A percentile compares a stretch with the other conserved stretches of the same genome.
phyloP scores from a whole-genome alignment of 1,139 yeast species.

The Geotrichum histeridarum region DNA sequence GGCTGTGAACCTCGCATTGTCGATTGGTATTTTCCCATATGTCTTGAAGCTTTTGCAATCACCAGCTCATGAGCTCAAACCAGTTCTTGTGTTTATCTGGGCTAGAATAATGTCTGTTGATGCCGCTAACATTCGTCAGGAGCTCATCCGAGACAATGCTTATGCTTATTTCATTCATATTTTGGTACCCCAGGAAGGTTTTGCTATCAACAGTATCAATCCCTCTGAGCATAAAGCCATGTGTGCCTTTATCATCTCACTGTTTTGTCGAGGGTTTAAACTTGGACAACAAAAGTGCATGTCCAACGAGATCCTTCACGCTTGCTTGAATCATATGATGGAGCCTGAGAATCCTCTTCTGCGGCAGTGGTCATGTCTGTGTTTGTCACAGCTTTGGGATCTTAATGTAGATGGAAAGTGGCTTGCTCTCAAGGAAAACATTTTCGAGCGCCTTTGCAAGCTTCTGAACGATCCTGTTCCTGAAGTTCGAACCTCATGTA shows the following conservation, averaged over 20 bases:
- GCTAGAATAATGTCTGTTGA: constrained; percentile 97
- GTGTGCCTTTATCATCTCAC: constrained; percentile 84
- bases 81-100: constrained; percentile 94
- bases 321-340: constrained; percentile 61
- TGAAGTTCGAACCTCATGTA: constrained; percentile 83
- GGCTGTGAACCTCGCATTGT: constrained; percentile 90
- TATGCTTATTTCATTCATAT: constrained; percentile 82
- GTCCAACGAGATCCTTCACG: constrained; percentile 64
- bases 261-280: constrained; percentile 74
- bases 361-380: constrained; percentile 85
- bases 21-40: constrained; percentile 95
- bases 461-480: constrained; percentile 85
- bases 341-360: constrained; percentile 77
- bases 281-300: constrained; percentile 79
- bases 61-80: constrained; percentile 92
- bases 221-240: constrained; percentile 81
- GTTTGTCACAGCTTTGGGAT: constrained; percentile 73
- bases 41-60: constrained; percentile 84
- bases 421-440: constrained; percentile 63
- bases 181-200: constrained; percentile 47
- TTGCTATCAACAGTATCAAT: constrained; percentile 35
- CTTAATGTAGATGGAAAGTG: constrained; percentile 71
- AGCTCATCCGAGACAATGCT: constrained; percentile 85
- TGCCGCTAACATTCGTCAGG: constrained; percentile 83
- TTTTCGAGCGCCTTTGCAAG: constrained; percentile 51